Evolutionary conservation across 371 early-diverging fungal species (phyloP), one percentile per base, ranked within the genome.

Genomic region (Syncephalis plumigaleata): DNA sequence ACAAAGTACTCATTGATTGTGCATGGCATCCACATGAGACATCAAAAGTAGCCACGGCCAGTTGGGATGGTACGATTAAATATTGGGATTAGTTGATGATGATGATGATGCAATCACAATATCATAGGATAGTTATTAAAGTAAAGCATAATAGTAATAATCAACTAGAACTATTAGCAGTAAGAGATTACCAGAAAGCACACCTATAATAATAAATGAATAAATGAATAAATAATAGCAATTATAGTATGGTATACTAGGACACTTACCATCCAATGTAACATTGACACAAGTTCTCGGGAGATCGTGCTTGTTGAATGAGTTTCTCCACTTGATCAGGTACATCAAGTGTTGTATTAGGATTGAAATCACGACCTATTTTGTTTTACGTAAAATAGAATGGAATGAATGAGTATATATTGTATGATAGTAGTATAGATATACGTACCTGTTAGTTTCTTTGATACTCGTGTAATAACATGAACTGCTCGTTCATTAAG

Each of bases 21-120:
- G 85, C 78, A 38, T 97, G 96, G 96, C 86, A 93, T 58, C 98
- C 98, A 23, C 88, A 89, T 48, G 94, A 95, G 56, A 71, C 89
- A 0, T 83, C 84, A 2, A 84, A 89, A 53, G 77, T 97, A 23
- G 91, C 86, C 2, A 92, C 98, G 16, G 88, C 91, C 57, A 79
- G 82, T 37, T 94, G 94, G 95, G 96, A 97, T 60, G 91, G 91
- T 23, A 79, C 77, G 2, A 89, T 96, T 61, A 94, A 93, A 66
- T 84, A 79, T 23, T 89, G 89, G 86, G 85, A 78, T 47, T 84
- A 75, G 31, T n/a, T n/a, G n/a, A n/a, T n/a, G n/a, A n/a, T n/a
- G n/a, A n/a, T n/a, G n/a, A n/a, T n/a, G n/a, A n/a, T n/a, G n/a
- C n/a, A n/a, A n/a, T n/a, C n/a, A n/a, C n/a, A n/a, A n/a, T n/a